These are phyloP conservation scores for Cordia subcordata DNA, from an alignment of 257 asterid genomes.

Conservation along the genomic window DNA sequence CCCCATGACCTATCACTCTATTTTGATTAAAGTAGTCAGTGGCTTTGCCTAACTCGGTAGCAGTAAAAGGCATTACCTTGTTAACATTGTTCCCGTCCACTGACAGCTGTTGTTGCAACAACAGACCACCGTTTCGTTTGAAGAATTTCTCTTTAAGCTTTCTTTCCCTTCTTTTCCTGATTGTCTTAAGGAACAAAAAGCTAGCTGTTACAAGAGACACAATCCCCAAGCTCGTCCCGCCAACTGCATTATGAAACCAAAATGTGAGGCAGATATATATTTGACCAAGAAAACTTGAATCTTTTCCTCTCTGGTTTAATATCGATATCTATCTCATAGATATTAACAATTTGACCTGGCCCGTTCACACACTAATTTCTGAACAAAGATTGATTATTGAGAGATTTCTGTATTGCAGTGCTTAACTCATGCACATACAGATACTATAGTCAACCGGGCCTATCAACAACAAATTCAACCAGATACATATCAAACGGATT, in stretches of 20 bases:
- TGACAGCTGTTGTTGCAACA: conserved; percentile 18
- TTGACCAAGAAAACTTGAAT: no score
- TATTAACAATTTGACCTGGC: no score
- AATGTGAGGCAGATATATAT: no score
- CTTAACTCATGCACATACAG: no score
- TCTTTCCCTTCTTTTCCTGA: conserved; percentile 15
- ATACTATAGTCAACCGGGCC: no score
- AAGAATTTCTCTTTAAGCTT: conserved; percentile 10
- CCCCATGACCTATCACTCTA: conserved; percentile 19
- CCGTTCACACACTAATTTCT: no score
- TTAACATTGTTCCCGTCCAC: conserved; percentile 12
- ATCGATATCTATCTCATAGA: no score
- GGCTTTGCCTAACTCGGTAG: conserved; percentile 20
- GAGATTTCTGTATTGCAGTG: no score
- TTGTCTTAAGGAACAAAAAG: conserved; percentile 7
- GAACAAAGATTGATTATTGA: no score
- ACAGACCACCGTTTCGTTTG: conserved; percentile 22
- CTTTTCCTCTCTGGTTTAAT: no score
- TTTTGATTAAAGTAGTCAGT: conserved; percentile 20
- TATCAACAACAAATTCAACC: no score
- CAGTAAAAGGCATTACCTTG: conserved; percentile 17
- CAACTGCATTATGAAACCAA: conserved; percentile 2
- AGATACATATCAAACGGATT: no score
- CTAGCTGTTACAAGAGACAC: conserved; percentile 1
- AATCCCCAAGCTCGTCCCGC: not conserved